phyloP scores from a whole-genome alignment of 176 grass and related monocot genomes.

The Avena eriantha region DNA sequence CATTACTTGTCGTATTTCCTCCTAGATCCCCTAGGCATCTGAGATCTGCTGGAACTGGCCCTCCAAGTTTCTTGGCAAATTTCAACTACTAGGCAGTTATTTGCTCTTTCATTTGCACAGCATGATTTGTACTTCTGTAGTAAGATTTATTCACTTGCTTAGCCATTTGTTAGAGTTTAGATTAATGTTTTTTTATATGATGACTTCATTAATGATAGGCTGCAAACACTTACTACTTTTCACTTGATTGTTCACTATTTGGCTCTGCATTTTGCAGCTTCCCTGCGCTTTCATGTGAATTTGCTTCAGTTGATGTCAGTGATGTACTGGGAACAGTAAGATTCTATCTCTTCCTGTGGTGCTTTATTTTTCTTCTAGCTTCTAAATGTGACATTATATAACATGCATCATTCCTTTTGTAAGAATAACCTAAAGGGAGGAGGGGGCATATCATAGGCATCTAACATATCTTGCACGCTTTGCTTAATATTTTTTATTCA shows the following conservation, averaged over 20 bases:
- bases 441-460: background rate
- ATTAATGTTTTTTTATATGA: slow-evolving; percentile 1
- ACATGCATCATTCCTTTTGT: background rate
- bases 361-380: slow-evolving; percentile 18
- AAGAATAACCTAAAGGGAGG: background rate
- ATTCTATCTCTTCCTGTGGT: slow-evolving; percentile 45
- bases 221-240: background rate
- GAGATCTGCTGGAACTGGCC: background rate
- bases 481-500: background rate
- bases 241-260: slow-evolving; percentile 38
- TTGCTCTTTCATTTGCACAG: slow-evolving; percentile 3
- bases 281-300: slow-evolving; percentile 97
- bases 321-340: slow-evolving; percentile 98
- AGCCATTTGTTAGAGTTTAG: slow-evolving; percentile 13
- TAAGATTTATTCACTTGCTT: background rate
- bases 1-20: background rate
- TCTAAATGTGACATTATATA: slow-evolving; percentile 13
- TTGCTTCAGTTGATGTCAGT: slow-evolving; percentile 94
- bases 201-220: slow-evolving; percentile 33
- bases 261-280: slow-evolving; percentile 67
- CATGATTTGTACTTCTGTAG: background rate
- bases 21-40: background rate
- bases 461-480: background rate
- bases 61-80: background rate
- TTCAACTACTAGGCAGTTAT: background rate